A percentile compares a stretch with the other conserved stretches of the same genome.
Conservation (phyloP, 352 stramenopile genomes). For the Globisporangium perplexum region DNA sequence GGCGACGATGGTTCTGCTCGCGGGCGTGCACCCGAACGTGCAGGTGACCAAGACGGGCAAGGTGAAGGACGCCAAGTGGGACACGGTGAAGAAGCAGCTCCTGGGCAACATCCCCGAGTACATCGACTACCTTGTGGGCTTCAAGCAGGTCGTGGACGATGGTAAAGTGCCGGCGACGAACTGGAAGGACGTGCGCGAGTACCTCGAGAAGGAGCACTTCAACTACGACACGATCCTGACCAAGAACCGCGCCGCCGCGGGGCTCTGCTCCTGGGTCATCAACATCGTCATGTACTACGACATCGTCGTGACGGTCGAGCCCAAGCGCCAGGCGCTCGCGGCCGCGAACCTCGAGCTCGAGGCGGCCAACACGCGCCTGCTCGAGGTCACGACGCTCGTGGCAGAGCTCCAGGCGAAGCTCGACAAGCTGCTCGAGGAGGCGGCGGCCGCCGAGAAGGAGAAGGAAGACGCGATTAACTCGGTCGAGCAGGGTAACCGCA, state of each 20-base stretch:
- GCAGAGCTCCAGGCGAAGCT: constrained; percentile 91
- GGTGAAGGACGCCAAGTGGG: constrained; percentile 95
- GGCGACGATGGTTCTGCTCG: constrained; percentile 91
- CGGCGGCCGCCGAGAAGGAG: constrained; percentile 87
- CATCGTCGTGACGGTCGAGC: constrained; percentile 93
- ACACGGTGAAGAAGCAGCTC: constrained; percentile 93
- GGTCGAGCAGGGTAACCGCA: constrained; percentile 90
- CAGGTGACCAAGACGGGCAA: constrained; percentile 93
- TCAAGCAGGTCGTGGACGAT: constrained; percentile 94
- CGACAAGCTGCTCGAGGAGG: constrained; percentile 88
- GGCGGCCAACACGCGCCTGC: constrained; percentile 85
- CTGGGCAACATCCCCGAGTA: constrained; percentile 95
- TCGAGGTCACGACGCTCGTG: constrained; percentile 87
- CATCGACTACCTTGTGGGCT: constrained; percentile 91
- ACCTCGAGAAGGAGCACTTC: constrained; percentile 93
- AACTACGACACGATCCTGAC: constrained; percentile 92
- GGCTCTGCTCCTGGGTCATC: constrained; percentile 92
- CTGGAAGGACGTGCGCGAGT: constrained; percentile 94
- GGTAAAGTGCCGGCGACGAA: constrained; percentile 89
- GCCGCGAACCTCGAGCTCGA: constrained; percentile 91
- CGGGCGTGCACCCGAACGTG: constrained; percentile 92
- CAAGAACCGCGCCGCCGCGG: constrained; percentile 93
- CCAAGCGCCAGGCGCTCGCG: constrained; percentile 89
- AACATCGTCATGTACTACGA: constrained; percentile 98
- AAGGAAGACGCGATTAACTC: constrained; percentile 92